Evolutionary conservation across 495 filamentous ascomycete genomes (phyloP), one percentile per base, ranked within the genome.

Genomic region (Hamigera avellanea): DNA sequence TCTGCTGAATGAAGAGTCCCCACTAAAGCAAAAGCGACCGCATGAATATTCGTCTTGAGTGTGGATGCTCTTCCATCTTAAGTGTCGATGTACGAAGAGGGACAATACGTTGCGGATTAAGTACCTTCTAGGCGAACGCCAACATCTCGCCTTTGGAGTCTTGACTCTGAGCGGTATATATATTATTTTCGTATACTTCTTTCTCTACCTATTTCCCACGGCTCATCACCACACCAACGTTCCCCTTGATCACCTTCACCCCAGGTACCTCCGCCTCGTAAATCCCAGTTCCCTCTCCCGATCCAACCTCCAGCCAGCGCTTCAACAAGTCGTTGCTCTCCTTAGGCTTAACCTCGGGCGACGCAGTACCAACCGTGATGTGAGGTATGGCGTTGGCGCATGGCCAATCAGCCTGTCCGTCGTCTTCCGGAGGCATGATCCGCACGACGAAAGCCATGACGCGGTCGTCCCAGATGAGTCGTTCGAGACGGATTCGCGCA

Each of bases 361-460:
- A 60, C 15, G 73, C 72, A 1, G 91, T 98, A 2, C 91, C 91
- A 13, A 95, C 69, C 1, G 91, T 96, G 32, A 96, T 69, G 56
- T 98, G 91, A 12, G 85, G 73, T n/a, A 89, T 67, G 18, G 61
- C 50, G 52, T 98, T 98, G 9, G 73, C 69, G 32, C 76, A 89
- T 26, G 78, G 62, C 67, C 83, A 85, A 8, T 45, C 45, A 3
- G 48, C 42, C 26, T 68, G 62, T 16, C 48, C 39, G 10, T 41
- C 48, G 6, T 54, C 51, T 0, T 43, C 28, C 14, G 28, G 29
- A 1, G 65, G 57, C 12, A 74, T 40, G 13, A 98, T 64, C 7
- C 83, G 70, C 4, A 78, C 88, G 1, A 86, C 78, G 36, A 96
- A 80, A 14, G 85, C 76, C 91, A 98, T 95, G 45, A 94, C 60